These are phyloP conservation scores for Gypsophila paniculata DNA, from an alignment of 179 eudicot species.

Conservation along the genomic window DNA sequence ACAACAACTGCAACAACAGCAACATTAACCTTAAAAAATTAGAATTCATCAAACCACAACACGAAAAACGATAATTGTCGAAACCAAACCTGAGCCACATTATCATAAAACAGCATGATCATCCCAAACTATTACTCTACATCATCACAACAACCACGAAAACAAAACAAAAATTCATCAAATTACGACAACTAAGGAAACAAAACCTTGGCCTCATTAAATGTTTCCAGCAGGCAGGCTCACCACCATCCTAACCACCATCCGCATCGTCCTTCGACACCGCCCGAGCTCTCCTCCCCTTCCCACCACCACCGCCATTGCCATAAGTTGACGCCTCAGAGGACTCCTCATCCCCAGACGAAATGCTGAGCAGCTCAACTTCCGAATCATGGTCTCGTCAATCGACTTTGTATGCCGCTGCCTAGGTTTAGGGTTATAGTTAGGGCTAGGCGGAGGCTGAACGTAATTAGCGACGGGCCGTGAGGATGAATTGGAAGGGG, in stretches of 20 bases:
- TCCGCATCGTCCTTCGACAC: conserved; percentile 47
- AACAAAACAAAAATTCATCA: not conserved
- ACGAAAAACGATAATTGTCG: too few relatives aligned
- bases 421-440: conserved; percentile 28
- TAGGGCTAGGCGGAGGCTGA: conserved; percentile 49
- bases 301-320: conserved; percentile 15
- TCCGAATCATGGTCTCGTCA: conserved; percentile 95
- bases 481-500: conserved; percentile 23
- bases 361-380: conserved; percentile 88
- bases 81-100: too few relatives aligned
- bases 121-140: not conserved
- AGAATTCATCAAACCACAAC: too few relatives aligned
- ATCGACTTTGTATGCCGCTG: conserved; percentile 35
- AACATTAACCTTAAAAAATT: too few relatives aligned
- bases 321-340: conserved; percentile 35
- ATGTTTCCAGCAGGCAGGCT: conserved; percentile 83
- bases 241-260: conserved; percentile 64
- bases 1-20: not conserved
- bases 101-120: not conserved
- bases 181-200: not conserved
- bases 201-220: conserved; percentile 82
- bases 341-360: conserved; percentile 87
- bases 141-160: not conserved
- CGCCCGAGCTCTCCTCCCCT: conserved; percentile 28
- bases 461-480: conserved; percentile 74